Conservation (phyloP, 2,329 filamentous ascomycete genomes). For the Sporothrix euskadiensis region DNA sequence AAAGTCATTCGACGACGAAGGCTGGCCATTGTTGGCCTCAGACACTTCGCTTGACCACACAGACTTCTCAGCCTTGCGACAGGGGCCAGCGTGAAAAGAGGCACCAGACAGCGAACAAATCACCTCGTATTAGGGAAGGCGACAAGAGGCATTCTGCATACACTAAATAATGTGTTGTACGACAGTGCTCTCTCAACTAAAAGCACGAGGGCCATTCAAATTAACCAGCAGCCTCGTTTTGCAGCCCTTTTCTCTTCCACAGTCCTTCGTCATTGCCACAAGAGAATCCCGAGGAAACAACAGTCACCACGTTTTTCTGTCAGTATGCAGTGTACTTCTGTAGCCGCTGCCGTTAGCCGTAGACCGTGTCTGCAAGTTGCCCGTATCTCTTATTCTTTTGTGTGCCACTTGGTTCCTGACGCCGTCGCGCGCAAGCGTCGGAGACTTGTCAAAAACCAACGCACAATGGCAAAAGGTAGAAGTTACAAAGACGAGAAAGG, state of each 20-base stretch:
- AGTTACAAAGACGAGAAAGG: background rate
- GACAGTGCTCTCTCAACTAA: background rate
- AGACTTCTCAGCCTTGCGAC: slow-evolving; percentile 16
- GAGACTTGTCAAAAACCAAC: background rate
- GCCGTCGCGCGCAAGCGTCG: background rate
- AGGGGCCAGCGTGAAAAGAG: background rate
- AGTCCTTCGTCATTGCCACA: background rate
- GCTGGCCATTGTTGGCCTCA: background rate
- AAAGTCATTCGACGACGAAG: background rate
- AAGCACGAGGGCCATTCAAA: background rate
- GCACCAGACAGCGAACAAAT: background rate
- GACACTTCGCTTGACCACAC: background rate
- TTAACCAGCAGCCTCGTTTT: background rate
- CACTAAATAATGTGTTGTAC: background rate
- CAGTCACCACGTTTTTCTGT: background rate
- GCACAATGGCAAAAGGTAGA: background rate
- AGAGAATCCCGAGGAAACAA: background rate
- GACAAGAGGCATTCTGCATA: background rate
- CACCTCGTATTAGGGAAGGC: background rate
- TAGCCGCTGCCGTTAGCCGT: background rate
- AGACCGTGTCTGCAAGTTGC: background rate
- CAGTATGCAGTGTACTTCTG: background rate
- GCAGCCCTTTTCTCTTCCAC: background rate
- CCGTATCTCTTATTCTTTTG: background rate
- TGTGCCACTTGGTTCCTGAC: background rate